phyloP scores from a whole-genome alignment of 257 asterid genomes.

The Linderniella brevidens region DNA sequence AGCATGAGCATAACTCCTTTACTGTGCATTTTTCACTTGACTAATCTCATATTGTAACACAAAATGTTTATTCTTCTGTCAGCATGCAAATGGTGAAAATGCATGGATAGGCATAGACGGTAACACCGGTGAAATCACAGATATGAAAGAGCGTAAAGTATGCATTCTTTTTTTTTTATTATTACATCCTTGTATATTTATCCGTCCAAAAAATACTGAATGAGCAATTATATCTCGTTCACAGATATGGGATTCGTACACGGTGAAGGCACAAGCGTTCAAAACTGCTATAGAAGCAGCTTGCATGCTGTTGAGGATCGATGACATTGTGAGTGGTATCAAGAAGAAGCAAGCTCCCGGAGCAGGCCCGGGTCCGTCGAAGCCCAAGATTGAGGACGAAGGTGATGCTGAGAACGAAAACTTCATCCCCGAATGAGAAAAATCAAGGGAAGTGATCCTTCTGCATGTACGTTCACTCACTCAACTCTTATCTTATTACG shows the following conservation, averaged over 20 bases:
- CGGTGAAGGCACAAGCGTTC: conserved; percentile 84
- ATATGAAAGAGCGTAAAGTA: conserved; percentile 91
- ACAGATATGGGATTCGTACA: conserved; percentile 93
- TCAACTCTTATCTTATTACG: too few relatives aligned
- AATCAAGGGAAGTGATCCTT: too few relatives aligned
- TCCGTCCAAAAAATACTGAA: not conserved
- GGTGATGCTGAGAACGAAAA: conserved; percentile 88
- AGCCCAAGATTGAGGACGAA: conserved; percentile 61
- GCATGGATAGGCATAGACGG: conserved; percentile 97
- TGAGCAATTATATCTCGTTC: not conserved
- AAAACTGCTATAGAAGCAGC: conserved; percentile 96
- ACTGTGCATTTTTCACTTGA: not conserved
- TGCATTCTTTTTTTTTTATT: conserved; percentile 1
- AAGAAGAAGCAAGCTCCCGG: conserved; percentile 85
- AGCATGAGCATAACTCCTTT: not conserved
- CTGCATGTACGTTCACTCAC: too few relatives aligned
- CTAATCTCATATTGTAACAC: conserved; percentile 1
- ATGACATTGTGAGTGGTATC: conserved; percentile 90
- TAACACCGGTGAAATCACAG: conserved; percentile 77
- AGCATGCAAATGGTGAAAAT: conserved; percentile 96
- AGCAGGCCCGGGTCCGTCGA: conserved; percentile 39
- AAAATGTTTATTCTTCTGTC: not conserved
- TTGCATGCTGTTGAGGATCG: conserved; percentile 90
- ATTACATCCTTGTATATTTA: not conserved
- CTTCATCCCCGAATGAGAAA: conserved; percentile 57